Percentiles rank a stretch among this genome's conserved stretches.
These are phyloP conservation scores for Microdochium trichocladiopsis DNA, from an alignment of 2,329 filamentous ascomycete genomes.

Conservation along the genomic window DNA sequence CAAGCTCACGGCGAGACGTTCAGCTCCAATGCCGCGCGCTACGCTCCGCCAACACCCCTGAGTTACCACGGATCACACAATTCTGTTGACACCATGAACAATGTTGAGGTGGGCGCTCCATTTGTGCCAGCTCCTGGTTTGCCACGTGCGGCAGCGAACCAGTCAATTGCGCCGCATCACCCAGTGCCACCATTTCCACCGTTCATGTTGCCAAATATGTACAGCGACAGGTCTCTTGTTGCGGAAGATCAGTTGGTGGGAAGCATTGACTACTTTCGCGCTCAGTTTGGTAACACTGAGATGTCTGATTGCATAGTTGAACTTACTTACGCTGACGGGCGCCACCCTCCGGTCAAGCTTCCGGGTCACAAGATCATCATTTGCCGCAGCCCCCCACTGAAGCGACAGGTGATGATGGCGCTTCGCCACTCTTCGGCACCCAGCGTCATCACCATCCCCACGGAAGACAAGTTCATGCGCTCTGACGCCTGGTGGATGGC, in stretches of 20 bases:
- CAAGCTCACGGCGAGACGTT: conserved; percentile 23
- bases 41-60: conserved; percentile 49
- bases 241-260: conserved; percentile 16
- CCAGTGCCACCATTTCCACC: conserved; percentile 13
- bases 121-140: background rate
- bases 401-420: conserved; percentile 19
- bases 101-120: background rate
- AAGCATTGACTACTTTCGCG: conserved; percentile 23
- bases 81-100: conserved; percentile 32
- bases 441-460: conserved; percentile 35
- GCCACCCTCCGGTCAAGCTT: conserved; percentile 32
- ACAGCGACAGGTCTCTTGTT: conserved; percentile 11
- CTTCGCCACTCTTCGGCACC: conserved; percentile 20
- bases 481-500: conserved; percentile 50
- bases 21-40: conserved; percentile 24
- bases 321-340: conserved; percentile 27
- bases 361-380: conserved; percentile 49
- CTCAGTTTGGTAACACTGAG: conserved; percentile 28
- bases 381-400: conserved; percentile 40
- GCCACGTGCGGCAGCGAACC: background rate
- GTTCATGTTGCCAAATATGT: conserved; percentile 14
- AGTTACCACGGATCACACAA: conserved; percentile 57
- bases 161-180: conserved; percentile 8
- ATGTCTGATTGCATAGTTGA: conserved; percentile 35
- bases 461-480: conserved; percentile 44